Conservation (phyloP, 2,329 filamentous ascomycete species). For the Alternaria angustiovoidea region DNA sequence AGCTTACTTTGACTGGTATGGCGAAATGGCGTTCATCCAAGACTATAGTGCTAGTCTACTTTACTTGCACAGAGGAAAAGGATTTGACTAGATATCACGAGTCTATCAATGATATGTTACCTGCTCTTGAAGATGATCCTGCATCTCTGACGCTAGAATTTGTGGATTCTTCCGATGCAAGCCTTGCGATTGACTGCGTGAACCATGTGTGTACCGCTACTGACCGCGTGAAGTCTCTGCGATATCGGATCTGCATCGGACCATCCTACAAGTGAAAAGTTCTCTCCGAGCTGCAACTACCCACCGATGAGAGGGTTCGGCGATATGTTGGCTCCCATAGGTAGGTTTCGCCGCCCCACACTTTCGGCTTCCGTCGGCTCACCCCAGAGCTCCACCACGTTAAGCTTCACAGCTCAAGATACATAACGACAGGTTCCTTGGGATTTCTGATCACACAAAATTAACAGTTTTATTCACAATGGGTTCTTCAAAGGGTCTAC, state of each 20-base stretch:
- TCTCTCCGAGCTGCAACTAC: conserved; percentile 8
- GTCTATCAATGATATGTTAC: conserved; percentile 20
- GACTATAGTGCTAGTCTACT: conserved; percentile 4
- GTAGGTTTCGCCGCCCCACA: conserved; percentile 27
- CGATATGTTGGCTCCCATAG: conserved; percentile 15
- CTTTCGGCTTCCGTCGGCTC: conserved; percentile 35
- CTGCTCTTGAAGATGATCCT: conserved; percentile 2
- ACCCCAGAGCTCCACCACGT: conserved; percentile 25
- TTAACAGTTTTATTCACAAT: conserved; percentile 27
- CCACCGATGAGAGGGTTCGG: conserved; percentile 16
- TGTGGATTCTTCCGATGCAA: conserved; percentile 13
- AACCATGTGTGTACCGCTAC: conserved; percentile 25
- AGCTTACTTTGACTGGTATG: conserved; percentile 10
- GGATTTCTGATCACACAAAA: neutral
- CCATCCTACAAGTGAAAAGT: conserved; percentile 7
- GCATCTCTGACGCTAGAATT: neutral
- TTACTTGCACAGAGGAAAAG: conserved; percentile 11
- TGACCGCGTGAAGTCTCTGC: conserved; percentile 27
- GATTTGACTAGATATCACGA: conserved; percentile 20
- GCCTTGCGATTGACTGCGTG: conserved; percentile 10
- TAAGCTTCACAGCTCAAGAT: conserved; percentile 27
- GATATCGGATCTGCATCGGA: conserved; percentile 39
- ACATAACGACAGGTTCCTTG: conserved; percentile 29
- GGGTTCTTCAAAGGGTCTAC: conserved; percentile 44
- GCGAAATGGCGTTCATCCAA: conserved; percentile 21